A percentile compares a stretch with the other conserved stretches of the same genome.
These are phyloP conservation scores for rapeseed (Brassica napus) DNA, from an alignment of 345 rosid species.

Conservation along the genomic window Da-Ae NC_063440.1:19752501-19753000, in stretches of 20 bases:
- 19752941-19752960: conserved; percentile 50
- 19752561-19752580: conserved; percentile 80
- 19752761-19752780: conserved; percentile 92
- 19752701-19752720: conserved; percentile 11
- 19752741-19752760: conserved; percentile 42
- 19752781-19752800: conserved; percentile 86
- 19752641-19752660: conserved; percentile 76
- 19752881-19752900: conserved; percentile 54
- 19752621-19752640: conserved; percentile 60
- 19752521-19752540: not conserved
- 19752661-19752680: conserved; percentile 76
- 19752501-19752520: conserved; percentile 7
- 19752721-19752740: conserved; percentile 9
- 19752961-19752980: conserved; percentile 50
- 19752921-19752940: conserved; percentile 48
- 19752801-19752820: conserved; percentile 70
- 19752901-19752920: conserved; percentile 29
- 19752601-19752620: conserved; percentile 78
- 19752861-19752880: conserved; percentile 60
- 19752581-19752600: conserved; percentile 69
- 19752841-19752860: conserved; percentile 51
- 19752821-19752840: conserved; percentile 61
- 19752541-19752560: conserved; percentile 40
- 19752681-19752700: conserved; percentile 39
- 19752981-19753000: conserved; percentile 48